Evolutionary conservation across 768 basidiomycete genomes (phyloP).

Genomic region (Multifurca ochricompacta): DNA sequence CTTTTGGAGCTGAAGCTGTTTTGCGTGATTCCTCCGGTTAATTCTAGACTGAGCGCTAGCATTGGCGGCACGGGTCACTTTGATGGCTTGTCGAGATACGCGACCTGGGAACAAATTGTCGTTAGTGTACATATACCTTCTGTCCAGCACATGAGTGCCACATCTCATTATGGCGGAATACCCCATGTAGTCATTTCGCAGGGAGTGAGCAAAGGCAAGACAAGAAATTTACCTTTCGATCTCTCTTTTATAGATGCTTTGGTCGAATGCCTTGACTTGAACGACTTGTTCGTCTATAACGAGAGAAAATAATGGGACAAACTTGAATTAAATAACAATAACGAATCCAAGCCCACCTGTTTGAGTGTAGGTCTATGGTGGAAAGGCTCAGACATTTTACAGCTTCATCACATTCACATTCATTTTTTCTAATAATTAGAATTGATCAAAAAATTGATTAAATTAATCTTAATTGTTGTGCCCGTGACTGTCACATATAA

Average conservation of each 20-base stretch:
- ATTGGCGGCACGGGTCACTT: conserved; percentile 40
- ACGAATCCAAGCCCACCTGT: conserved; percentile 42
- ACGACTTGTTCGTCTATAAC: conserved; percentile 76
- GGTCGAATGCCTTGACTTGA: conserved; percentile 86
- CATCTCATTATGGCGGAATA: not conserved
- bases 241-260: conserved; percentile 79
- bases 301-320: not conserved
- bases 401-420: no score
- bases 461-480: no score
- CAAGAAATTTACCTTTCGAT: conserved; percentile 57
- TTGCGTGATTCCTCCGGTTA: conserved; percentile 78
- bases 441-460: not conserved
- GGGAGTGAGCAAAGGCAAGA: not conserved
- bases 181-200: not conserved
- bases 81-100: conserved; percentile 46
- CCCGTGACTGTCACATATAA: no score
- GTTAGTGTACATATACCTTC: not conserved
- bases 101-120: conserved; percentile 37
- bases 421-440: not conserved
- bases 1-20: conserved; percentile 72
- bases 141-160: not conserved
- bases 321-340: not conserved
- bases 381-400: conserved; percentile 36
- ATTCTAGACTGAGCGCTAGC: conserved; percentile 60
- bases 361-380: conserved; percentile 82